Evolutionary conservation across 768 basidiomycete genomes (phyloP), one percentile per base, ranked within the genome.

Genomic region (Tricholoma hemisulphureum): DNA sequence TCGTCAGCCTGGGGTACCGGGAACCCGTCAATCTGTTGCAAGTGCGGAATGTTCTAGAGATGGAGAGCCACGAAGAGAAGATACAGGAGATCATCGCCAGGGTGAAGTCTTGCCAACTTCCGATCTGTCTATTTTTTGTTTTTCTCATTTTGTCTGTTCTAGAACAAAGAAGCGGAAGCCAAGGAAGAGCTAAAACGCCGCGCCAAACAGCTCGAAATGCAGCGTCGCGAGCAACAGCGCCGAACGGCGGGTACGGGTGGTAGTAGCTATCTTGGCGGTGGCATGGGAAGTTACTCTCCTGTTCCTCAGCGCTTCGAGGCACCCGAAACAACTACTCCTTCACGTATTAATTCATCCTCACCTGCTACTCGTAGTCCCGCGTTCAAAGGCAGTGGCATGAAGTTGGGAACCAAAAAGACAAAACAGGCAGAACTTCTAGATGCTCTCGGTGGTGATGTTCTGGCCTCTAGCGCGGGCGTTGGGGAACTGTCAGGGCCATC

Each of bases 161-260:
- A 95, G 89, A 98, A 99, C 79, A 98, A 98, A 75, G 97, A 99
- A 75, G 94, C 94, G 6, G 97, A 99, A 67, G 97, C 96, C 2
- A 99, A 99, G 71, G 97, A 99, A 71, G 96, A 98, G 68, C 88
- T 99, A 69, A 98, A 98, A 72, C 87, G 97, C 37, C 89, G 96
- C 28, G 95, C 97, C 0, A 97, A 97, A 71, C 95, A 98, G 67
- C 85, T 99, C 60, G 97, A 99, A 73, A 91, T 97, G 87, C 97
- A 98, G 69, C 86, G 96, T 39, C 82, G 95, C 31, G 96, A 99
- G 69, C 93, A 95, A 70, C 93, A 96, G 63, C 81, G 86, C 58
- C 88, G 93, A 20, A 76, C 87, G 4, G 85, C 83, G 7, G 67
- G 69, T 55, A 69, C 76, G 3, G 73, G 79, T 26, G 79, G 82